Conservation (phyloP, 768 basidiomycete genomes). For the Tremella fuciformis region DNA sequence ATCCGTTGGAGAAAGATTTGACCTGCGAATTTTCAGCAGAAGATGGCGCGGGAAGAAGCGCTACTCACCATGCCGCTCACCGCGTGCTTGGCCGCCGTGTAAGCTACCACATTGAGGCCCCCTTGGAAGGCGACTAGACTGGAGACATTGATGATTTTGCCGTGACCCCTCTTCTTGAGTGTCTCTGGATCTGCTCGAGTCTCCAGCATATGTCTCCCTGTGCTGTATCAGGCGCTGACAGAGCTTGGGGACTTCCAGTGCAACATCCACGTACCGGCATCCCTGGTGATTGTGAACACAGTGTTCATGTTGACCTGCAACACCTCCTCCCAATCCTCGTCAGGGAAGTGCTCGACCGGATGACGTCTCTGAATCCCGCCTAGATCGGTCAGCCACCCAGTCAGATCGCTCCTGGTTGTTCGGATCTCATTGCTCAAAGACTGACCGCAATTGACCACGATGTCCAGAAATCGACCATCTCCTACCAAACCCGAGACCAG, state of each 20-base stretch:
- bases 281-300: slow-evolving; percentile 76
- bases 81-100: slow-evolving; percentile 80
- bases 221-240: too few species aligned
- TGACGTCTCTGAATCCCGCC: slow-evolving; percentile 50
- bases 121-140: slow-evolving; percentile 54
- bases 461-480: too few species aligned
- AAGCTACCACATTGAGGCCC: slow-evolving; percentile 79
- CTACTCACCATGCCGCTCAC: slow-evolving; percentile 60
- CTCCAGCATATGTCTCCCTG: slow-evolving; percentile 68
- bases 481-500: too few species aligned
- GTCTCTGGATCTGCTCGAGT: slow-evolving; percentile 53
- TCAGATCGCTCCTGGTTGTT: too few species aligned
- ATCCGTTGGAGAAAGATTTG: slow-evolving; percentile 89
- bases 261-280: too few species aligned
- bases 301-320: slow-evolving; percentile 84
- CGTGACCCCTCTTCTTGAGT: too few species aligned
- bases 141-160: slow-evolving; percentile 71
- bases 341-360: slow-evolving; percentile 63
- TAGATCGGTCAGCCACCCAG: too few species aligned
- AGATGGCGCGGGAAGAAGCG: too few species aligned
- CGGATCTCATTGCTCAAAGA: too few species aligned
- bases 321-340: slow-evolving; percentile 71
- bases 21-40: too few species aligned
- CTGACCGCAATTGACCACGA: slow-evolving; percentile 70
- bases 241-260: too few species aligned